These are phyloP conservation scores for Drosera spatulata DNA, from an alignment of 179 eudicot species.

Conservation along the genomic window DNA sequence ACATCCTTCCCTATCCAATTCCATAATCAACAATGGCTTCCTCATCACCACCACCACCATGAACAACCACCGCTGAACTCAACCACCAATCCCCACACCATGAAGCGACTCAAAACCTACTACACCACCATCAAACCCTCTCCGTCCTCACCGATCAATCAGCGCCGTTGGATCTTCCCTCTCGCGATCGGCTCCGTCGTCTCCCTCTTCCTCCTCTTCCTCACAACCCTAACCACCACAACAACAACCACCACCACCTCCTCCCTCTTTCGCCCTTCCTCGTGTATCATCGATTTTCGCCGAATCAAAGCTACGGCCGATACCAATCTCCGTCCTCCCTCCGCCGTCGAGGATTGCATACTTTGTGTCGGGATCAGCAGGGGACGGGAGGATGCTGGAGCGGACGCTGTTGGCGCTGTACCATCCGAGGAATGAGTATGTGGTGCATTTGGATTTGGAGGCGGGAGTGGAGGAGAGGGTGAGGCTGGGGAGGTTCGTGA, in stretches of 20 bases:
- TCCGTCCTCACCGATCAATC: constrained; percentile 17
- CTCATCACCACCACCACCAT: too few species aligned
- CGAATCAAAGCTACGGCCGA: constrained; percentile 59
- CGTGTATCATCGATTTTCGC: constrained; percentile 38
- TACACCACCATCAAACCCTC: constrained; percentile 22
- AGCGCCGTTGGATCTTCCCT: constrained; percentile 56
- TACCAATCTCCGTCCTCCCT: constrained; percentile 25
- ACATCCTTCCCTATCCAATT: too few species aligned
- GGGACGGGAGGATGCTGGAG: constrained; percentile 46
- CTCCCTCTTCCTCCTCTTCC: constrained; percentile 49
- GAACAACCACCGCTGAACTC: too few species aligned
- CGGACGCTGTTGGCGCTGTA: constrained; percentile 57
- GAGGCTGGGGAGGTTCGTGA: constrained; percentile 38
- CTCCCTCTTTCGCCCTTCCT: constrained; percentile 15
- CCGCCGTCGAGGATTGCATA: constrained; percentile 63
- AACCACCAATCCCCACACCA: neutral
- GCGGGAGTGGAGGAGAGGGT: constrained; percentile 58
- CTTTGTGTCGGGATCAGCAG: constrained; percentile 58
- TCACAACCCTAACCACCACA: constrained; percentile 50
- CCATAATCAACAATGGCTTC: too few species aligned
- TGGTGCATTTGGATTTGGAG: constrained; percentile 70
- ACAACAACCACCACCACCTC: constrained; percentile 23
- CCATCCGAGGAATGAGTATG: constrained; percentile 75
- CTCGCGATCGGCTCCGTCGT: constrained; percentile 45
- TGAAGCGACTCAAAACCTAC: constrained; percentile 43